Evolutionary conservation across 139 green algal species (phyloP), one percentile per base, ranked within the genome.

Genomic region (Volvox reticuliferus): DNA sequence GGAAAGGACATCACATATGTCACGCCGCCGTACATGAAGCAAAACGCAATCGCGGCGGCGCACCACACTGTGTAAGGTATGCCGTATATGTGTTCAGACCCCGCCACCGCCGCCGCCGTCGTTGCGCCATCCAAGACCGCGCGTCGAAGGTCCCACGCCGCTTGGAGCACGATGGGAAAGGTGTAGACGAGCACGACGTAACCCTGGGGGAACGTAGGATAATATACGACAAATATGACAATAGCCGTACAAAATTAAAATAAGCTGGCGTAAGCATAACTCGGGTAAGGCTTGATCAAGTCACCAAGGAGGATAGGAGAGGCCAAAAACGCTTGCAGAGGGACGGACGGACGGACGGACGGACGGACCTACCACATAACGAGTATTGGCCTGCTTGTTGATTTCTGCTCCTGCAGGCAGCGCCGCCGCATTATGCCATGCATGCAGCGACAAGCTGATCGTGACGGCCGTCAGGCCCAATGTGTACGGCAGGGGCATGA

Each of bases 131-230:
- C 44, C 44, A 55, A 55, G 44, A 86, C 17, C 81, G 35, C 30
- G 28, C 30, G 1, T 9, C 1, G 18, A 36, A 88, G 36, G 68
- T 88, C 83, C 22, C 67, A 26, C 24, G 24, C 33, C 13, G 36
- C 83, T 78, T 88, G 85, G 13, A 89, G 69, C 69, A 89, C 1
- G 68, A 89, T 73, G 37, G 85, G 85, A 30, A 82, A 75, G 85
- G 69, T 82, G 85, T 89, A 89, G 28, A 89, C 85, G 18, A 89
- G 18, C n/a, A 89, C 69, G 32, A 89, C 85, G 1, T 71, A 63
- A 1, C 85, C 85, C 83, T 89, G 83, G 17, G n/a, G 33, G 3
- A 82, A 9, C 2, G 13, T 24, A 5, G 2, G 1, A 82, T 26
- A 82, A 18, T 61, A 1, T 62, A 61, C 32, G 35, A 19, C 50